Conservation (phyloP, 306 rosid species). For the Cucurbita ficifolia region DNA sequence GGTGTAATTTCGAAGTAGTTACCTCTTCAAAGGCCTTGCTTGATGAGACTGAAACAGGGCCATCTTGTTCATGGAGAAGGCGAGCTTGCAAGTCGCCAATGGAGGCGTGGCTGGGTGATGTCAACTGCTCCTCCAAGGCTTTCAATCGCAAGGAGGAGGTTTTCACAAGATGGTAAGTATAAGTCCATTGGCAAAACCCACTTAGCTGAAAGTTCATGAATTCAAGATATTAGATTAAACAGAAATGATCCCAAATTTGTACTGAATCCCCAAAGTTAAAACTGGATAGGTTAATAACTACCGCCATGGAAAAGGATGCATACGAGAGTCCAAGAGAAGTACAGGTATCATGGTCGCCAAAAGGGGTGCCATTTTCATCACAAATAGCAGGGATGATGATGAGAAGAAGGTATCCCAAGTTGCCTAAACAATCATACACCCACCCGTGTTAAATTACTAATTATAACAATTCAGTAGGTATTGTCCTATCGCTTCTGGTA, state of each 20-base stretch:
- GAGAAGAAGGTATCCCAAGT: slow-evolving; percentile 75
- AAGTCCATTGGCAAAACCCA: slow-evolving; percentile 74
- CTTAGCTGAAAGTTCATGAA: slow-evolving; percentile 38
- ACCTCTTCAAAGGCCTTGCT: neutral
- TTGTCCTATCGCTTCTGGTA: too few relatives aligned
- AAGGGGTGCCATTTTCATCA: slow-evolving; percentile 58
- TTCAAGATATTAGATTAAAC: neutral
- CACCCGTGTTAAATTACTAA: too few relatives aligned
- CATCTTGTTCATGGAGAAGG: slow-evolving; percentile 31
- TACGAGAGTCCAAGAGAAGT: slow-evolving; percentile 48
- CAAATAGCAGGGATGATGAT: slow-evolving; percentile 78
- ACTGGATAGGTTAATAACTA: neutral
- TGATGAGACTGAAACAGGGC: neutral
- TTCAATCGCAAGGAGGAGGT: slow-evolving; percentile 29
- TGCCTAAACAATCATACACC: slow-evolving; percentile 26
- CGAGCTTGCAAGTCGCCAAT: slow-evolving; percentile 26
- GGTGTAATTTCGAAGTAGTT: neutral
- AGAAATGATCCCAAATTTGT: neutral
- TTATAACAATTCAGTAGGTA: too few relatives aligned
- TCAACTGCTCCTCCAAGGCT: slow-evolving; percentile 24
- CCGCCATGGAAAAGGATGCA: slow-evolving; percentile 48
- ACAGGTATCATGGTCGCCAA: slow-evolving; percentile 41
- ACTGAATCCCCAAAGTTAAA: neutral
- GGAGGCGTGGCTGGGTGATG: neutral
- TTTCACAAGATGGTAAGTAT: slow-evolving; percentile 38